Percentiles rank a stretch among this genome's conserved stretches.
Evolutionary conservation across 2,329 filamentous ascomycete genomes (phyloP).

Genomic region (Juglanconis oblonga): DNA sequence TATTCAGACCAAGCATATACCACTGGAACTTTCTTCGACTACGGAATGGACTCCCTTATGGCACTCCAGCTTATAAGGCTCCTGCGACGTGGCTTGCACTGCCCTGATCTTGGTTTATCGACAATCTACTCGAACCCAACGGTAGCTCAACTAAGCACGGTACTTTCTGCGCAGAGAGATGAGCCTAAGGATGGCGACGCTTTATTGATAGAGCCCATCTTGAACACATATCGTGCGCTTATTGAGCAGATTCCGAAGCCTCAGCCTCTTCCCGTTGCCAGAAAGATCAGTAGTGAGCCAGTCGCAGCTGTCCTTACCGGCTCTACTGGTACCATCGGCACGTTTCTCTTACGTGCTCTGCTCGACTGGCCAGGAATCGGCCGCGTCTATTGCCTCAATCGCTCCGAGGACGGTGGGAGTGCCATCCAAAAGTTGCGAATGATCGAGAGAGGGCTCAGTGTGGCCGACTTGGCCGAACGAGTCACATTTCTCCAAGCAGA

Average conservation of each 20-base stretch:
- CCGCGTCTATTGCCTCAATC: conserved; percentile 1
- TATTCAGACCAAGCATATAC: conserved; percentile 4
- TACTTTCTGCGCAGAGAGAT: background rate
- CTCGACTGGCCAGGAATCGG: conserved; percentile 2
- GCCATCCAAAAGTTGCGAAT: background rate
- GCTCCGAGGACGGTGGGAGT: background rate
- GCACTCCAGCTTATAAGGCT: conserved; percentile 20
- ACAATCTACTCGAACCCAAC: conserved; percentile 6
- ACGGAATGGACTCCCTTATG: conserved; percentile 22
- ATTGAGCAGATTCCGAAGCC: conserved; percentile 3
- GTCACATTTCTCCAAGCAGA: conserved; percentile 33
- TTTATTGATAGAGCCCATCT: conserved; percentile 18
- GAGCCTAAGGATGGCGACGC: conserved; percentile 14
- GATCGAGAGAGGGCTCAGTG: background rate
- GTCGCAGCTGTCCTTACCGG: conserved; percentile 23
- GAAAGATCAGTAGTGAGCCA: background rate
- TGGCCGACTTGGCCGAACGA: conserved; percentile 7
- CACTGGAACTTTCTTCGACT: conserved; percentile 18
- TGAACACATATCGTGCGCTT: conserved; percentile 8
- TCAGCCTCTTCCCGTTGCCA: background rate
- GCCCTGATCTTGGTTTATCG: background rate
- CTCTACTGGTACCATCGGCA: conserved; percentile 23
- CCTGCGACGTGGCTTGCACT: background rate
- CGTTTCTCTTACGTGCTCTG: conserved; percentile 1
- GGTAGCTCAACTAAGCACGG: background rate